Base-by-base conservation (phyloP, 345 rosid genomes). In the Gossypium stocksii region DNA sequence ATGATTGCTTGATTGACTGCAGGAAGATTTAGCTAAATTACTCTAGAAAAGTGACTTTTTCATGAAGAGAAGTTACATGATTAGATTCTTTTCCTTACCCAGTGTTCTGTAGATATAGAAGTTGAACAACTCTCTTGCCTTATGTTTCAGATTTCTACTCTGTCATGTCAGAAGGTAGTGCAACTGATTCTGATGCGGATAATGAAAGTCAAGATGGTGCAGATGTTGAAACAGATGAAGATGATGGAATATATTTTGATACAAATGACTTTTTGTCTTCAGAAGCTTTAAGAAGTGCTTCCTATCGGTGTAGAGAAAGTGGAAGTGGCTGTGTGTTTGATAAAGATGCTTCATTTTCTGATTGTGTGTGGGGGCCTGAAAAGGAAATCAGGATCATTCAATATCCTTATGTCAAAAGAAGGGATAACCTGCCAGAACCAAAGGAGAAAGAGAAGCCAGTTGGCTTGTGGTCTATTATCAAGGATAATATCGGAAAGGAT, bases 401-500 rank as follows among this genome's bases (percentile, higher is more conserved):
- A 76, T 91, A 91, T 80, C 95, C 97, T 45, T 87, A 81, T 83
- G 97, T 91, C 48, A 85, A 89, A 82, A 89, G 98, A 82, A 91
- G 99, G 79, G 93, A 89, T 77, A 91, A 87, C 72, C 78, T 96
- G 79, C 99, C 97, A 22, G 99, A 93, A 75, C 97, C 98, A 27
- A 93, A 93, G 84, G 99, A 93, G 87, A 96, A 87, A 81, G 98
- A 93, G 83, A 93, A 88, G 87, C 96, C 94, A 41, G 89, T 96
- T 81, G 97, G 99, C 75, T 71, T 93, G 62, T 96, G 99, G 99
- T 93, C 99, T 63, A 93, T 93, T 77, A 96, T 93, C 81, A 96
- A 91, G 87, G 99, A 96, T 74, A 96, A 96, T 72, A 93, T 95
- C 13, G 98, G 99, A 77, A 95, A 95, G 85, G 98, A 95, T 81